Percentiles rank a stretch among this genome's conserved stretches.
These are phyloP conservation scores for Petasospora fabianii DNA, from an alignment of 1,139 yeast species.

Conservation along the genomic window DNA sequence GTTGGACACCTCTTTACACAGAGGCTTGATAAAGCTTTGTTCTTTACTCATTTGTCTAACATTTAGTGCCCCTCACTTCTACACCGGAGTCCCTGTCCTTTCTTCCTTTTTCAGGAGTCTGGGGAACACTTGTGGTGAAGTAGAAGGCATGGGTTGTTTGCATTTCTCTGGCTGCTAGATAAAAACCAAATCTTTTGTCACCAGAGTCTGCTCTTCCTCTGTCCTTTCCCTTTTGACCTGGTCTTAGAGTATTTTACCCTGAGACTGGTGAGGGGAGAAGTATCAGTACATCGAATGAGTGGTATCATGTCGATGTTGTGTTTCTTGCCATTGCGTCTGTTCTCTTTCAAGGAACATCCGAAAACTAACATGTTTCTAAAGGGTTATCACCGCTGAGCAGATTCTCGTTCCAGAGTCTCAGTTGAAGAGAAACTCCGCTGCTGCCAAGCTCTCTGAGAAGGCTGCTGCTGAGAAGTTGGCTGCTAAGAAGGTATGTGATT, in stretches of 20 bases:
- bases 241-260: too few species aligned
- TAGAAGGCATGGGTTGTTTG: conserved; percentile 28
- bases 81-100: conserved; percentile 9
- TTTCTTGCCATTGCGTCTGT: conserved; percentile 1
- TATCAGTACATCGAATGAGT: conserved; percentile 26
- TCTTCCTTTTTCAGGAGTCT: not conserved
- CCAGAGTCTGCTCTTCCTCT: conserved; percentile 26
- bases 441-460: conserved; percentile 81
- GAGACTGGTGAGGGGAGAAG: conserved; percentile 16
- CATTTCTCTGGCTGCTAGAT: conserved; percentile 8
- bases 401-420: conserved; percentile 83
- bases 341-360: not conserved
- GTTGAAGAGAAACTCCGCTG: conserved; percentile 91
- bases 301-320: conserved; percentile 30
- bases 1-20: conserved; percentile 4
- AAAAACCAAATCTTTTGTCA: conserved; percentile 1
- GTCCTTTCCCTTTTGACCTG: conserved; percentile 20
- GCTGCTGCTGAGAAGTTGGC: conserved; percentile 85
- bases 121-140: conserved; percentile 12
- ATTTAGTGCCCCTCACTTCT: conserved; percentile 2
- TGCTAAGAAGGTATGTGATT: conserved; percentile 84
- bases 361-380: conserved; percentile 16
- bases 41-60: conserved; percentile 22
- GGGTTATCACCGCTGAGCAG: conserved; percentile 35
- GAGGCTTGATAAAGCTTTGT: conserved; percentile 21